Base-by-base conservation (phyloP, 495 filamentous ascomycete genomes). In the Podospora bellae-mahoneyi region DNA sequence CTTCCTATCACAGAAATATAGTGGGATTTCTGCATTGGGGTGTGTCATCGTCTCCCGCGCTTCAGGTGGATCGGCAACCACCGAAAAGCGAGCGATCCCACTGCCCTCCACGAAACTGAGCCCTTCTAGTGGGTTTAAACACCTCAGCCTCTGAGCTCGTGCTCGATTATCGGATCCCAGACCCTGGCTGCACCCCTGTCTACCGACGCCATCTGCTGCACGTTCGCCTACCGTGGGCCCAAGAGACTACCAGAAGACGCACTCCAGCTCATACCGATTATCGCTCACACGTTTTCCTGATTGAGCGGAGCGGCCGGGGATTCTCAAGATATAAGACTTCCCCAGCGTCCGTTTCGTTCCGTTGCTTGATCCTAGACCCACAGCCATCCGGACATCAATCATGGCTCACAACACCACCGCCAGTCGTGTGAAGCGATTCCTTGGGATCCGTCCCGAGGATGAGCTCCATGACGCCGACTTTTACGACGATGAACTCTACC, bases 401-500 rank as follows among this genome's bases (percentile, higher is more conserved):
- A 77, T 76, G 74, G 70, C 74, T 64, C 48, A 64, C 39, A 70
- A 4, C 63, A 62, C 64, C 34, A 23, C 20, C 15, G 66, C 39
- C 54, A 73, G 75, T 65, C 75, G 75, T 60, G 65, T 74, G 66
- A 77, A 75, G 65, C 54, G 69, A 15, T 74, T 77, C 66, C 66
- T 77, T 19, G 75, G 75, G 1, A 74, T 77, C 57, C 69, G 72
- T 44, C 64, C 70, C 55, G 68, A 74, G 30, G 66, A 69, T 30
- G 66, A 30, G 1, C 67, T 74, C 32, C 66, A 74, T 56, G 75
- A 77, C 70, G 53, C 65, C 13, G 60, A 44, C 39, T 70, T 60
- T 60, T 64, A 71, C 48, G 65, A 72, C 9, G 72, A 74, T 53
- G 91, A 92, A 67, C 86, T 87, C 64, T 96, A 90, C 71, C 81